Base-by-base conservation (phyloP, 2,329 filamentous ascomycete species). In the Trichoderma brevicompactum region DNA sequence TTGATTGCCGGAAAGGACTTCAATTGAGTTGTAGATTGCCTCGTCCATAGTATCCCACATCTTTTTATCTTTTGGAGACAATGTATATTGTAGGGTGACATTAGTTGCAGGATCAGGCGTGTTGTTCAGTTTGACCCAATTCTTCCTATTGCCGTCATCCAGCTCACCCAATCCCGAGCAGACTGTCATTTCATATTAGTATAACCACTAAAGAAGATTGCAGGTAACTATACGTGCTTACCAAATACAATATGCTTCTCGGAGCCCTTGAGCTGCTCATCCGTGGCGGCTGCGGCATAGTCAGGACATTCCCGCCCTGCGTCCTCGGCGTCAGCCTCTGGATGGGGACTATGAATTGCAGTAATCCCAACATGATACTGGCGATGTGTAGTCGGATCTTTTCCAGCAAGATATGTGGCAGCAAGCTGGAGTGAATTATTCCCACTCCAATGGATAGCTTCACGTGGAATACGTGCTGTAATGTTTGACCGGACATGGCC, bases 401-500 rank as follows among this genome's bases (percentile, higher is more conserved):
- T 46, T 46, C 43, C 17, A 23, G 43, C 43, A 46, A 46, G 43
- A 46, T 46, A 46, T 23, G 43, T 46, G 43, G 10, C 12, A 23
- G 43, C 43, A 46, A 46, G 28, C 49, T 52, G 28, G 49, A 52
- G 49, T 12, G 32, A 52, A 2, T 52, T 7, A 3, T 52, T 10
- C 15, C 32, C 28, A 36, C 34, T 17, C 49, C 49, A 52, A 17
- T 36, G 28, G 49, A 52, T 52, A 36, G 49, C 28, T 36, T 52
- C 49, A 52, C 28, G 32, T 17, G 49, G 49, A 52, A 52, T 52
- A 52, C 49, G 49, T 52, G 49, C 49, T 52, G 49, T 17, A 52
- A 52, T 52, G 49, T 52, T 36, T 52, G 49, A 36, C 49, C 28
- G 49, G 49, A 36, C 28, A 52, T 52, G 49, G n/a, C 49, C 49